Evolutionary conservation across 345 rosid genomes (phyloP).

Genomic region (Sisymbrium irio): DNA sequence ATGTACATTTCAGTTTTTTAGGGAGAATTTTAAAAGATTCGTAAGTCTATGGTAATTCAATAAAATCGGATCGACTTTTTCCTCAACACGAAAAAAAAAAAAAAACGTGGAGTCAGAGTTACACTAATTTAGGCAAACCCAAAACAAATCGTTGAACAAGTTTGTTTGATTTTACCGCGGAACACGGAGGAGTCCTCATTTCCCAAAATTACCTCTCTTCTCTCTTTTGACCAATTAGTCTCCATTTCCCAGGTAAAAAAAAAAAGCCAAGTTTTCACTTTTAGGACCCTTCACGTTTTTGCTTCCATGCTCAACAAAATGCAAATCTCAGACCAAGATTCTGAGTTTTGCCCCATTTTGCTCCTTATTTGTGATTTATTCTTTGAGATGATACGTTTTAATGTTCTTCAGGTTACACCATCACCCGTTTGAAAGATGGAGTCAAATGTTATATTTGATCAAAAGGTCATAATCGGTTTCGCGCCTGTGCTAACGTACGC

Average conservation of each 20-base stretch:
- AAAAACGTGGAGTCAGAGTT: background rate
- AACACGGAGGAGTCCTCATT: constrained; percentile 23
- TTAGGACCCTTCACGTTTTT: constrained; percentile 2
- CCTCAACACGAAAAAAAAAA: background rate
- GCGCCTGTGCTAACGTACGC: constrained; percentile 41
- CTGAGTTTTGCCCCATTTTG: constrained; percentile 7
- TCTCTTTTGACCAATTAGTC: constrained; percentile 25
- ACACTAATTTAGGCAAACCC: constrained; percentile 23
- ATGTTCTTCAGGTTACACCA: constrained; percentile 27
- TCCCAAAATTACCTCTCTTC: constrained; percentile 10
- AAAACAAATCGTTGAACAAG: constrained; percentile 30
- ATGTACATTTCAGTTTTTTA: background rate
- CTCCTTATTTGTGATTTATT: background rate
- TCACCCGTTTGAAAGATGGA: constrained; percentile 20
- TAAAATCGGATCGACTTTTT: constrained; percentile 18
- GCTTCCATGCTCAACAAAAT: background rate
- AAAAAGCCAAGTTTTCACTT: background rate
- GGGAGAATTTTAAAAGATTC: background rate
- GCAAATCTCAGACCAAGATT: constrained; percentile 23
- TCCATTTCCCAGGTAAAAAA: constrained; percentile 6
- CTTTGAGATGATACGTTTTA: constrained; percentile 16
- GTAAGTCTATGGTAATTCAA: background rate
- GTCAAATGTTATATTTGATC: constrained; percentile 20
- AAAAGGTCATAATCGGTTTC: constrained; percentile 25
- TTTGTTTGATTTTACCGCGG: constrained; percentile 20